A percentile compares a stretch with the other conserved stretches of the same genome.
Conservation (phyloP, 208 protist species). For the Crithidia brevicula region DNA sequence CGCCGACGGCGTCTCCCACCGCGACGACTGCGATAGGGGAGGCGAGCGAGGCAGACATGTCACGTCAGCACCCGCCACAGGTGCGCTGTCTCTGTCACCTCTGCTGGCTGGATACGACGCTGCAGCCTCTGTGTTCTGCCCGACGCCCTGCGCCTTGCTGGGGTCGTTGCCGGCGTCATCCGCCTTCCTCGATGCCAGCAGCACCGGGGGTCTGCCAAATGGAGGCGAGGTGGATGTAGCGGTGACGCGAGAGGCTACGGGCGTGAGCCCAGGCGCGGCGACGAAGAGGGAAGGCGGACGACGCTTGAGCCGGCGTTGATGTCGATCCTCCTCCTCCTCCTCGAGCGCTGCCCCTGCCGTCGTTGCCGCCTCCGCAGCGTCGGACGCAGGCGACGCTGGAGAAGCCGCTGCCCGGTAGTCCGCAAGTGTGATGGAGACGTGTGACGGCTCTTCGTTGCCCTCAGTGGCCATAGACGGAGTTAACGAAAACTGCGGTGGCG, state of each 20-base stretch:
- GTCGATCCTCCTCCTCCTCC: background rate
- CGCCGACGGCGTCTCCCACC: background rate
- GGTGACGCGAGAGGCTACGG: background rate
- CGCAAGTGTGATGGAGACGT: no score
- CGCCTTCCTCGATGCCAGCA: slow-evolving; percentile 5
- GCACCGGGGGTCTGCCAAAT: background rate
- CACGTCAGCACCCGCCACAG: no score
- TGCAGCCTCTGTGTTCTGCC: no score
- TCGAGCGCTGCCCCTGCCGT: background rate
- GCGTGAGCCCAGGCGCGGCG: background rate
- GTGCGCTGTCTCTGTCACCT: no score
- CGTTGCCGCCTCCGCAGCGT: no score
- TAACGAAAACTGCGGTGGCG: background rate
- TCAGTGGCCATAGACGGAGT: background rate
- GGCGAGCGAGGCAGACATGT: no score
- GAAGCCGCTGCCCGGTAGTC: no score
- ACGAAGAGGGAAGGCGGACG: slow-evolving; percentile 65
- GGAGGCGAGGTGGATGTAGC: no score
- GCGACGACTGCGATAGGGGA: background rate
- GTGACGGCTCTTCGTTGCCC: background rate
- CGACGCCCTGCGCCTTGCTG: no score
- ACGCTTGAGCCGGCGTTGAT: slow-evolving; percentile 31
- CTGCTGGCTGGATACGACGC: no score
- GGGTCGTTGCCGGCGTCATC: no score
- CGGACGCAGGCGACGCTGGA: no score